Evolutionary conservation across 2,329 filamentous ascomycete genomes (phyloP), one percentile per base, ranked within the genome.

Genomic region (Hypoxylon rubiginosum): DNA sequence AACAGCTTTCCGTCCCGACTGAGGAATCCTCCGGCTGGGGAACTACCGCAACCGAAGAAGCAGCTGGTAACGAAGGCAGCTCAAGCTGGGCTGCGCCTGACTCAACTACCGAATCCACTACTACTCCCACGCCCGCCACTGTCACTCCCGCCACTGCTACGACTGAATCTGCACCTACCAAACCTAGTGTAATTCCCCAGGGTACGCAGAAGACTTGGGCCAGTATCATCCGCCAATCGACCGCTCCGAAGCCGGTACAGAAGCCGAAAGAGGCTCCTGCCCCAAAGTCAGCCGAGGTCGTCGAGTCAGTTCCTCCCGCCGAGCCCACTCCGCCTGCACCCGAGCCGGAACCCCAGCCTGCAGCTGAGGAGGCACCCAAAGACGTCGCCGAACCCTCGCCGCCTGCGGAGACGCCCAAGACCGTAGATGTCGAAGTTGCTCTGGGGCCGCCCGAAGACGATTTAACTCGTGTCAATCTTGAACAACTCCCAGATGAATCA

Each of bases 381-480:
- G 73, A 75, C 32, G 63, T 70, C 15, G 73, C 70, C 24, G 72
- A 75, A 41, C 74, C 76, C 60, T 70, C 74, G 48, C 65, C 72
- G 28, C 62, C 71, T 15, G 73, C 79, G 66, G 72, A 77, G 48
- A 75, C 81, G 4, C 78, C 81, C 30, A 75, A 78, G 58, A 78
- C 82, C 45, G 81, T 82, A 63, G 84, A 85, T 64, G 80, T 85
- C 58, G 86, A 85, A 73, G 79, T 85, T 54, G 82, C 85, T 51
- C 80, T 95, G 49, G 85, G 87, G 51, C 91, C 92, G 15, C 87
- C 92, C 24, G 91, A 92, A 80, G 93, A 94, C 78, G 90, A 94
- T 75, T 87, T 98, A 71, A 98, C 95, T 28, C 90, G 95, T 82
- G 91, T 90, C 73, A 98, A 98, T 80, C 91, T 98, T 62, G 94